Evolutionary conservation across 139 green algal genomes (phyloP).

Genomic region (Ostreobium quekettii): DNA sequence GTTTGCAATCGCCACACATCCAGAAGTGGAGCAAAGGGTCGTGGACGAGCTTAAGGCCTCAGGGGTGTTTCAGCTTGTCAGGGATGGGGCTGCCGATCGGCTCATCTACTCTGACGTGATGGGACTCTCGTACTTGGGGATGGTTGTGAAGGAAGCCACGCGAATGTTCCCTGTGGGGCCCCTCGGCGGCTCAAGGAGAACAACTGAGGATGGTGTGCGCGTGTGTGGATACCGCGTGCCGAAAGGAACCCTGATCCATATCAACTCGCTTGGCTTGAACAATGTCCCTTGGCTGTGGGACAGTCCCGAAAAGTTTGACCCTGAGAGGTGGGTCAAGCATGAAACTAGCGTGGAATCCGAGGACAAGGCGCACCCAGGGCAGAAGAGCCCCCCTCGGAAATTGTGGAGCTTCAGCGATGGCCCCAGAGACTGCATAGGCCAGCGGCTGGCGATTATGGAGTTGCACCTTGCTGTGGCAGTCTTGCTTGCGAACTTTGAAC

Average conservation of each 20-base stretch:
- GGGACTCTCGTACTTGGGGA: neutral
- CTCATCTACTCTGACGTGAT: neutral
- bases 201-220: too few relatives aligned
- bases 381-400: neutral
- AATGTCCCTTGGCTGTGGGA: neutral
- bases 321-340: constrained; percentile 14
- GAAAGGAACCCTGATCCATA: neutral
- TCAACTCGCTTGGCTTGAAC: neutral
- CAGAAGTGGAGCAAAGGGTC: constrained; percentile 1
- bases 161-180: neutral
- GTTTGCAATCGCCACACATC: constrained; percentile 2
- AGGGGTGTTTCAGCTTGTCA: neutral
- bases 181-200: neutral
- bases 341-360: too few relatives aligned
- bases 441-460: neutral
- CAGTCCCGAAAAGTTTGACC: neutral
- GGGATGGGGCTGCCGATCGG: neutral
- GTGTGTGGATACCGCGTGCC: constrained; percentile 14
- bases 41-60: constrained; percentile 6
- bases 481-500: neutral
- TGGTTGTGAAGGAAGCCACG: constrained; percentile 11
- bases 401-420: neutral
- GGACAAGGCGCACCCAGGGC: too few relatives aligned
- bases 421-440: constrained; percentile 7
- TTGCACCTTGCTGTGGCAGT: neutral